Conservation (phyloP, 495 filamentous ascomycete genomes). For the Diplogelasinospora grovesii region DNA sequence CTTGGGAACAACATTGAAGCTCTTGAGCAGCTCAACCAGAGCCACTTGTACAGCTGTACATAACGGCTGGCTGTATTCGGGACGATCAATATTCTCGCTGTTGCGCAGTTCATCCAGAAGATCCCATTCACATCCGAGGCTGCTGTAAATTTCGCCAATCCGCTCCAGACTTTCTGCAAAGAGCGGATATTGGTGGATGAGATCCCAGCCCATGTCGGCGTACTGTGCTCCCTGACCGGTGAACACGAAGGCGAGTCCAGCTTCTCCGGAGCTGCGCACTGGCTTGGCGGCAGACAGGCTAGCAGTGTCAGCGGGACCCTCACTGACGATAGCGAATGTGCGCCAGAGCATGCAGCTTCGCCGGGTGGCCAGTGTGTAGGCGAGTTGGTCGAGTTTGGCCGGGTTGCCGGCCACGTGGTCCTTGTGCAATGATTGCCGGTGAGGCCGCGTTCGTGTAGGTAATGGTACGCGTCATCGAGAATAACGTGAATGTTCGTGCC, state of each 20-base stretch:
- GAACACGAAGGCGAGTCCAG: constrained; percentile 31
- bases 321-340: constrained; percentile 18
- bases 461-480: no score
- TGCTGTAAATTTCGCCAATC: constrained; percentile 16
- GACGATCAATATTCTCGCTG: constrained; percentile 26
- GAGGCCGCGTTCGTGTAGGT: no score
- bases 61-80: constrained; percentile 33
- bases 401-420: no score
- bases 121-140: constrained; percentile 26
- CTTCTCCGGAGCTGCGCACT: background rate
- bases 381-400: background rate
- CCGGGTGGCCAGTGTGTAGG: constrained; percentile 2
- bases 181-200: constrained; percentile 24
- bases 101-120: constrained; percentile 10
- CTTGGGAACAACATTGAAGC: constrained; percentile 37
- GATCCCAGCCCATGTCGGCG: constrained; percentile 38
- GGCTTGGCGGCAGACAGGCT: constrained; percentile 1
- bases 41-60: constrained; percentile 43
- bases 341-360: constrained; percentile 23
- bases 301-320: constrained; percentile 7
- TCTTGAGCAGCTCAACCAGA: constrained; percentile 41
- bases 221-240: constrained; percentile 39
- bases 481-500: constrained; percentile 37
- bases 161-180: constrained; percentile 17
- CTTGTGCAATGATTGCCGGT: no score